Evolutionary conservation across 176 grass and related monocot genomes (phyloP), one percentile per base, ranked within the genome.

Genomic region (Themeda triandra): DNA sequence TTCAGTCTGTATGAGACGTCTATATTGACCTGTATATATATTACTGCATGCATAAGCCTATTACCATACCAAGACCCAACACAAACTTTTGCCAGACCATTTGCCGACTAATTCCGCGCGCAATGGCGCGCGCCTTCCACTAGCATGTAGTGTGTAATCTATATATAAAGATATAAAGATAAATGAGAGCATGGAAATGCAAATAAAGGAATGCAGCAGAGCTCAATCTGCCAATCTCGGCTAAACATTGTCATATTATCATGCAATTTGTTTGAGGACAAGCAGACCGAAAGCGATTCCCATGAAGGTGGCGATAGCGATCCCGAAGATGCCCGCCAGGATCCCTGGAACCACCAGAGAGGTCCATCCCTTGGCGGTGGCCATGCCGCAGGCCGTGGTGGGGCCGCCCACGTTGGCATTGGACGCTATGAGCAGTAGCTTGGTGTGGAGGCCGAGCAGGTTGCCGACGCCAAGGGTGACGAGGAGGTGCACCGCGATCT

Each of bases 341-440:
- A 97, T 97, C 63, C 94, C 91, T 1, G 94, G 89, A 73, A 97
- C 91, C 29, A 93, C 74, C 63, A 97, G 30, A 28, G 91, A 91
- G 33, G 5, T 84, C 94, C 91, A 97, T 21, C 94, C 91, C 80
- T 97, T 93, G 30, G 87, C 87, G 3, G 87, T 92, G 13, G 94
- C 94, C 94, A 97, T 97, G 35, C 91, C 94, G 36, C 94, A 93
- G 11, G 91, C 94, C 11, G 94, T 97, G n/a, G 94, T 97, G 23
- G 94, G 94, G 10, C 94, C 94, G 4, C 91, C 91, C 2, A 97
- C 89, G 76, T 93, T 97, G 0, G 91, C 91, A 46, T 92, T 93
- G 0, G 94, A 97, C 8, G 94, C 91, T 14, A 93, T 82, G 15
- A 97, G 82, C 69, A 97, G 78, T 54, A 97, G 24, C 71, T 93